Evolutionary conservation across 345 rosid genomes (phyloP).

Genomic region (Gossypium mustelinum): DNA sequence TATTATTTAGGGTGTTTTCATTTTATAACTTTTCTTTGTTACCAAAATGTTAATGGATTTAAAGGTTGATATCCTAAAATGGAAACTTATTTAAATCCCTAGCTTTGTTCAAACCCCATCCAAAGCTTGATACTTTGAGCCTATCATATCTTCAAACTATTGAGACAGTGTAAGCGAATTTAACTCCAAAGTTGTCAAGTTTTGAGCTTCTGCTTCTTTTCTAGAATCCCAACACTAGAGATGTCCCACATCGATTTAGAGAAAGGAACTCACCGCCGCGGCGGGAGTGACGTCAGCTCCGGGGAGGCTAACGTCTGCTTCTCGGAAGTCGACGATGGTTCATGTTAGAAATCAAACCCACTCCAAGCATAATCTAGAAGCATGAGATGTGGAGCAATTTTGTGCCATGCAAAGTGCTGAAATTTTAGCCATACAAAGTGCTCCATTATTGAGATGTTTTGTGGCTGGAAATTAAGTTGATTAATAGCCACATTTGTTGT

Average conservation of each 20-base stretch:
- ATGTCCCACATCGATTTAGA: constrained; percentile 63
- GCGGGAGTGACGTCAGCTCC: constrained; percentile 35
- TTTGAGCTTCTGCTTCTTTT: constrained; percentile 1
- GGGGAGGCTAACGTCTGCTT: constrained; percentile 46
- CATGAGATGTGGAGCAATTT: no score
- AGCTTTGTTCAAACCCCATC: not conserved
- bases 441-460: no score
- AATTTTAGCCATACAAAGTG: no score
- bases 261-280: constrained; percentile 45
- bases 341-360: no score
- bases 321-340: constrained; percentile 81
- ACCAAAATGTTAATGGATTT: constrained; percentile 30
- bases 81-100: not conserved
- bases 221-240: constrained; percentile 25
- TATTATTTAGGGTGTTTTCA: not conserved
- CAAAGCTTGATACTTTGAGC: not conserved
- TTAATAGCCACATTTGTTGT: no score
- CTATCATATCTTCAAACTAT: not conserved
- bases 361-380: no score
- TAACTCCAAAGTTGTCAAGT: not conserved
- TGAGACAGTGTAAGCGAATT: no score
- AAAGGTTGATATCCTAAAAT: constrained; percentile 14
- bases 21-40: not conserved
- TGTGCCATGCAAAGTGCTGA: no score
- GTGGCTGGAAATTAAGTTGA: no score